Base-by-base conservation (phyloP, 495 filamentous ascomycete species). In the Trypethelium eluteriae region DNA sequence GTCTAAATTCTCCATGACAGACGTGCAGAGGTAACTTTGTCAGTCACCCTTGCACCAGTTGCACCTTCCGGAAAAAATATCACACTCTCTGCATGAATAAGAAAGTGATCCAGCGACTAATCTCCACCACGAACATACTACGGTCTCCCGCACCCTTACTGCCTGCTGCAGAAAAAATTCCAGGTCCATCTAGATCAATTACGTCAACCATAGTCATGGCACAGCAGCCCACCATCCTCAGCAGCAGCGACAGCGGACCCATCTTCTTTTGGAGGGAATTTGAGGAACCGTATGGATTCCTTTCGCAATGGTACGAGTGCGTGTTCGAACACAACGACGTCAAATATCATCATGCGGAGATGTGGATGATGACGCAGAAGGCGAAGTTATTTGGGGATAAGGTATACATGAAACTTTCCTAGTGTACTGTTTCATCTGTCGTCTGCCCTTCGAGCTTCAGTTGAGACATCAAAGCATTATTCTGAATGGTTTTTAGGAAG, bases 331-430 rank as follows among this genome's bases (percentile, higher is more conserved):
- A 74, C 56, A 69, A 74, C 6, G 76, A 72, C 12, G 63, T 70
- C 49, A 73, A 64, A 18, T 78, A 78, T 64, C 46, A 50, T 3
- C 73, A 72, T 9, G 71, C 76, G 38, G 76, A 79, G 71, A 76
- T 76, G 76, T 79, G 74, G 73, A 79, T 79, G 76, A 79, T 77
- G 76, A 70, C 76, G 1, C 62, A 71, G 39, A 79, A 79, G 66
- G 76, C 76, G 50, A 66, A 56, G 59, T 62, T 79, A 1, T 79
- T 79, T 53, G 70, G 71, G 1, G 76, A 79, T 62, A 71, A 76
- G 68, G 73, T 74, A 68, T 63, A 18, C 6, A 41, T n/a, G 4
- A 6, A 38, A 16, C 32, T 16, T 41, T 62, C 2, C 59, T n/a
- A 0, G n/a, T 62, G 59, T 6, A 41, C 35, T 36, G 4, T 62